Evolutionary conservation across 345 rosid genomes (phyloP), one percentile per base, ranked within the genome.

Genomic region (Eucalyptus viminalis): DNA sequence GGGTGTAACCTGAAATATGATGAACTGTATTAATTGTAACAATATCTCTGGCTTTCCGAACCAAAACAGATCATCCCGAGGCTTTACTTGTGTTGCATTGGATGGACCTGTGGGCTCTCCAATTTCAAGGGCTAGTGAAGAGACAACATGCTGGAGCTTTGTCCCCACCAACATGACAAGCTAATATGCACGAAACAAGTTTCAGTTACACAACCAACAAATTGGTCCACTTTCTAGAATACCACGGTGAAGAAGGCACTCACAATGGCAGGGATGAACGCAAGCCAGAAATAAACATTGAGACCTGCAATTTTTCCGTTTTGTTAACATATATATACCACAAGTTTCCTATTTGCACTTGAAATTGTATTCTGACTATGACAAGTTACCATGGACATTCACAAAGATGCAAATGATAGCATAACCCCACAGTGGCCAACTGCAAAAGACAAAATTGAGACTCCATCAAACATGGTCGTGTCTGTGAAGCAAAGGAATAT

Each of bases 391-490:
- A 87, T 97, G 98, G 91, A 96, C 90, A 87, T 97, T 97, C 90
- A 95, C 89, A 95, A 96, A 96, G 94, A 97, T 96, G 92, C 99
- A 97, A 65, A 94, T 67, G 80, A 97, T 95, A 50, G 99, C 95
- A 92, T 97, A 97, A 91, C 89, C 97, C 99, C 99, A 97, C 81
- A 97, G 98, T 22, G 95, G 97, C 97, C 97, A 95, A 93, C 99
- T 97, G 95, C 93, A 93, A 91, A 87, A 83, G 87, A 37, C 60
- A 88, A 87, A 76, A 43, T n/a, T 25, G 56, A 87, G 27, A 50
- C 9, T 37, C 0, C 25, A 17, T 86, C 87, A 86, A 47, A 31
- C 5, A 45, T 22, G 58, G 62, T 53, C 3, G 15, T 76, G 47
- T 40, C 29, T 40, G 8, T 76, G 29, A 76, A 76, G 85, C 29